These are phyloP conservation scores for Tetradesmus obliquus DNA, from an alignment of 139 green algal genomes.

Conservation along the genomic window DNA sequence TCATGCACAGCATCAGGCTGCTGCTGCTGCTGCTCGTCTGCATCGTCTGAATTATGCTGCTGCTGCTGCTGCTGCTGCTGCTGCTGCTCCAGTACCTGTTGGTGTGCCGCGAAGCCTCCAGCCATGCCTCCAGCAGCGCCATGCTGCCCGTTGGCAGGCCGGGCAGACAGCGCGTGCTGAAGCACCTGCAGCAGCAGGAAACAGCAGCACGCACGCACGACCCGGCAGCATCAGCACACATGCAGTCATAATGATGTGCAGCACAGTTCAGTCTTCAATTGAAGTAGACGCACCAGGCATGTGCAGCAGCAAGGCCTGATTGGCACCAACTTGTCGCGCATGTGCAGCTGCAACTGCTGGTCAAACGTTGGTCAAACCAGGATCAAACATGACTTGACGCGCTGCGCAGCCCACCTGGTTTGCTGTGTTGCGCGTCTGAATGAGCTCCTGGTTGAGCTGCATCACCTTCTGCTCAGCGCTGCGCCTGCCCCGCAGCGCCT, in stretches of 20 bases:
- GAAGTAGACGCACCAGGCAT: too few species aligned
- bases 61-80: not conserved
- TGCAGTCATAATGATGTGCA: not conserved
- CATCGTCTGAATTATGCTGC: not conserved
- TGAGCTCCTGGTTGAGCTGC: slow-evolving; percentile 35
- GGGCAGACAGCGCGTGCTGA: not conserved
- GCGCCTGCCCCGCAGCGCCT: slow-evolving; percentile 19
- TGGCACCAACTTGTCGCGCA: not conserved
- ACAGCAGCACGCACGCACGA: not conserved
- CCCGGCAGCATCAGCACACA: not conserved
- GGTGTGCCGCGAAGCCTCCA: not conserved
- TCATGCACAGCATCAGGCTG: not conserved
- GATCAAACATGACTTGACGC: not conserved
- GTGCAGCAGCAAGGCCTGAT: too few species aligned
- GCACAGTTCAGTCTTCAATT: too few species aligned
- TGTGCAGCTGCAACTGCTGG: not conserved
- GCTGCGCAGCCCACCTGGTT: slow-evolving; percentile 9
- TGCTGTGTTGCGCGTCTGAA: slow-evolving; percentile 30
- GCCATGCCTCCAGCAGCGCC: not conserved
- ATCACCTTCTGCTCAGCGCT: slow-evolving; percentile 12
- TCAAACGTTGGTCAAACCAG: slow-evolving; percentile 2
- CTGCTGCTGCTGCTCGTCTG: not conserved
- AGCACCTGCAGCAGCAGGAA: not conserved
- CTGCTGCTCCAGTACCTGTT: not conserved
- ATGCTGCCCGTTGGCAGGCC: not conserved